Evolutionary conservation across 306 rosid genomes (phyloP).

Genomic region (Vigna hirtella): DNA sequence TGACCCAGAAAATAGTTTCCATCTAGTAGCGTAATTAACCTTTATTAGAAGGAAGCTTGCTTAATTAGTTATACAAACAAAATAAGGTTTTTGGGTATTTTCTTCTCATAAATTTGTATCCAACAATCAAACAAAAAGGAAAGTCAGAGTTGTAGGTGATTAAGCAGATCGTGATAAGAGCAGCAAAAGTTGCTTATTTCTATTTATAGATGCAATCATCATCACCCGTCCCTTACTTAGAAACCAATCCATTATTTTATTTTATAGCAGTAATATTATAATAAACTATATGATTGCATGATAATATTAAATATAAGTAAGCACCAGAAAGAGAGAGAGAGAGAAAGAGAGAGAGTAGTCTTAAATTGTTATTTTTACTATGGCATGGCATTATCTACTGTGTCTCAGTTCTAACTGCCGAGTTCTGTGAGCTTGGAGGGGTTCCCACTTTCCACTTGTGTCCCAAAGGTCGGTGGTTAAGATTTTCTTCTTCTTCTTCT

Average conservation of each 20-base stretch:
- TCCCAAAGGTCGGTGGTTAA: conserved; percentile 44
- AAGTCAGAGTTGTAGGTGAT: conserved; percentile 18
- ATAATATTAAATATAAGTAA: neutral
- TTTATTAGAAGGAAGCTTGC: neutral
- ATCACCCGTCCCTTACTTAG: conserved; percentile 7
- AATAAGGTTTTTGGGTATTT: neutral
- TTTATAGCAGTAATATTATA: neutral
- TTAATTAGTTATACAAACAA: neutral
- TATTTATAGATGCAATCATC: conserved; percentile 1
- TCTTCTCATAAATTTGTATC: neutral
- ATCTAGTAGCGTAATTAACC: neutral
- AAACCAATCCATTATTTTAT: neutral
- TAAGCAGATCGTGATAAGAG: neutral
- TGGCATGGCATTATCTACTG: neutral
- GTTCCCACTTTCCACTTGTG: neutral
- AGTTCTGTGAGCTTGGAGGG: conserved; percentile 5
- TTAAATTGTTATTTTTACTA: neutral
- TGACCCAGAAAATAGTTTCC: conserved; percentile 24
- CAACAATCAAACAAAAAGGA: neutral
- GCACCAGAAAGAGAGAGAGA: neutral
- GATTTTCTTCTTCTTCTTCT: conserved; percentile 28
- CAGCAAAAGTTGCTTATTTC: neutral
- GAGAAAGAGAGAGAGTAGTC: neutral
- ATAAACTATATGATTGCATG: neutral
- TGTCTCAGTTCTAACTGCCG: conserved; percentile 4